Conservation (phyloP, 2,329 filamentous ascomycete genomes). For the Graphium sp. region DNA sequence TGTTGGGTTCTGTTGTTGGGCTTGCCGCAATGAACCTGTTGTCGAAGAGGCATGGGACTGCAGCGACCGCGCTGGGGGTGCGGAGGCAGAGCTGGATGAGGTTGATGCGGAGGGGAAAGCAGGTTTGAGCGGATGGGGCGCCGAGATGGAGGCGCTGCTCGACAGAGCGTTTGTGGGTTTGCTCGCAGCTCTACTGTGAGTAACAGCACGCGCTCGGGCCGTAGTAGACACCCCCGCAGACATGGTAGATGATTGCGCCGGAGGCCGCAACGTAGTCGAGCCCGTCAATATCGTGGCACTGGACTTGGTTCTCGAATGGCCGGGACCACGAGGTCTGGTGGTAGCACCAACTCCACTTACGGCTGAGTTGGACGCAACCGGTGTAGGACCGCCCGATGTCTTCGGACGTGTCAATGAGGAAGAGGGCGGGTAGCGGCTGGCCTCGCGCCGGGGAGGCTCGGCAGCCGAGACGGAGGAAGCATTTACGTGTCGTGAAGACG, state of each 20-base stretch:
- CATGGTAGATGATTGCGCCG: no score
- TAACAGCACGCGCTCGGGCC: constrained; percentile 8
- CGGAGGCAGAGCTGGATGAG: constrained; percentile 1
- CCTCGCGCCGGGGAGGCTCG: constrained; percentile 5
- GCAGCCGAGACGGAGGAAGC: background rate
- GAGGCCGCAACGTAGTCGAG: constrained; percentile 13
- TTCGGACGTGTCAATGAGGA: background rate
- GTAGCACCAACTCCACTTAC: no score
- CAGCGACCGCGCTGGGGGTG: no score
- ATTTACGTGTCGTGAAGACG: constrained; percentile 9
- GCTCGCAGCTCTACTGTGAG: constrained; percentile 6
- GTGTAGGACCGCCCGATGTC: background rate
- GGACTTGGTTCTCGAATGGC: constrained; percentile 16
- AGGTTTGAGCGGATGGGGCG: constrained; percentile 7
- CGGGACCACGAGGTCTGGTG: no score
- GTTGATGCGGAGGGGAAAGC: constrained; percentile 4
- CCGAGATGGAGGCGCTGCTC: constrained; percentile 9
- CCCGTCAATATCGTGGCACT: constrained; percentile 11
- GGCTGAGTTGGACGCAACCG: no score
- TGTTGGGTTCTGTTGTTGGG: constrained; percentile 5
- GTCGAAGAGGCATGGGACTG: no score
- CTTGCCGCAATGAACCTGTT: background rate
- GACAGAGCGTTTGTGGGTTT: no score
- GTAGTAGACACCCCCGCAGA: constrained; percentile 9
- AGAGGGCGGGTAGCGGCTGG: background rate